Base-by-base conservation (phyloP, 164 flowering plant genomes). In the Kalanchoe fedtschenkoi region DNA sequence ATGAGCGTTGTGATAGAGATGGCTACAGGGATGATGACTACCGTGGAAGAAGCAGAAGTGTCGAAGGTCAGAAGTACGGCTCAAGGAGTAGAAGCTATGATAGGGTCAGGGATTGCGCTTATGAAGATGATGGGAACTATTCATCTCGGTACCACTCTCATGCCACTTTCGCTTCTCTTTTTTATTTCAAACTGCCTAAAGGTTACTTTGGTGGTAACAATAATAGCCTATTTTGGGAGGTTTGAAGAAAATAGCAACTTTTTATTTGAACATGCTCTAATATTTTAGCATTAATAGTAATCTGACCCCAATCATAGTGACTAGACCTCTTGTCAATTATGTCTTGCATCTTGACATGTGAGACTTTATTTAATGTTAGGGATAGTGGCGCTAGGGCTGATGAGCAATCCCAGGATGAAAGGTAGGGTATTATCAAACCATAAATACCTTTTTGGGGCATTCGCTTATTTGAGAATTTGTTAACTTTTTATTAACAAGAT, bases 121-220 rank as follows among this genome's bases (percentile, higher is more conserved):
- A 88, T 46, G 96, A 88, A 46, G 92, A 86, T 69, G 96, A 95
- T 77, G 88, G 80, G 46, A 89, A 80, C 62, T 76, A 83, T 70
- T 87, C 99, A 65, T 78, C 97, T 64, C 79, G 96, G 97, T 95
- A 81, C 3, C 41, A 16, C n/a, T 15, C 34, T 28, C 30, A 9
- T 67, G 13, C n/a, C 21, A n/a, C 30, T 21, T 2, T 34, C 21
- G 32, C 35, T 61, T 22, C 30, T 3, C 2, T 22, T 28, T 30
- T 44, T 44, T 10, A 58, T 58, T 58, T 2, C 11, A 19, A 58
- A 58, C 6, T 33, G 34, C 13, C 26, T 2, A 1, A 22, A 24
- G 41, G 5, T 58, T 58, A 37, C 24, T 22, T 33, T 30, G 41
- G 9, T 8, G 24, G 5, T 17, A 10, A 15, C 5, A 13, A 24